A percentile compares a stretch with the other conserved stretches of the same genome.
Evolutionary conservation across 352 stramenopile species (phyloP).

Genomic region (Halophytophthora batemanensis): DNA sequence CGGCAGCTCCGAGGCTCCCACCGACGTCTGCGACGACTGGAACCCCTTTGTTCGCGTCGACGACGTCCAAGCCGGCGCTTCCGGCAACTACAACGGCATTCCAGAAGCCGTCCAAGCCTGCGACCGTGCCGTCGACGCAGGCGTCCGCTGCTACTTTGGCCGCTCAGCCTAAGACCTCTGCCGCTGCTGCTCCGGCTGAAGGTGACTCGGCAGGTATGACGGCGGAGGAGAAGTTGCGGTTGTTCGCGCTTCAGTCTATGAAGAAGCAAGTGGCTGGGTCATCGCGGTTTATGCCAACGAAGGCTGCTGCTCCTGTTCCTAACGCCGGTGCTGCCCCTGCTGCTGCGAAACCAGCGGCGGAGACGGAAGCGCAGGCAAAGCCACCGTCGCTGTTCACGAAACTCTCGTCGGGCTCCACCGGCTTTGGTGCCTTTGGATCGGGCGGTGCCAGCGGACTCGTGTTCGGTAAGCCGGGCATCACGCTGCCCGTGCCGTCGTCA

Average conservation of each 20-base stretch:
- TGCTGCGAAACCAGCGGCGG: conserved; percentile 18
- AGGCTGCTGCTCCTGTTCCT: conserved; percentile 10
- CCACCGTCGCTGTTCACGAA: conserved; percentile 20
- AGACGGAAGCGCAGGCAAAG: conserved; percentile 17
- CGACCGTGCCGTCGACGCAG: conserved; percentile 6
- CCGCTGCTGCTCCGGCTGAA: conserved; percentile 7
- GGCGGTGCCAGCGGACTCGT: conserved; percentile 54
- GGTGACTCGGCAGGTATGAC: conserved; percentile 23
- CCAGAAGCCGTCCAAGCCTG: no score
- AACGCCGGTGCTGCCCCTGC: conserved; percentile 8
- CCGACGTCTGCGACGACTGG: conserved; percentile 16
- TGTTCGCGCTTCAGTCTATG: conserved; percentile 65
- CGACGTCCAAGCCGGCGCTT: no score
- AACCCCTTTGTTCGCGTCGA: conserved; percentile 18
- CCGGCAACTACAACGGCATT: no score
- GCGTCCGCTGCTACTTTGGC: conserved; percentile 5
- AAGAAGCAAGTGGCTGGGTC: conserved; percentile 51
- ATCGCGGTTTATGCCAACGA: conserved; percentile 26
- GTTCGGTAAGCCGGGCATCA: conserved; percentile 77
- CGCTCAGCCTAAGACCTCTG: conserved; percentile 8
- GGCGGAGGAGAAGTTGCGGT: conserved; percentile 58
- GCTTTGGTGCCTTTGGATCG: conserved; percentile 48
- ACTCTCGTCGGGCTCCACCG: conserved; percentile 19
- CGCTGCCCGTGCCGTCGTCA: conserved; percentile 58
- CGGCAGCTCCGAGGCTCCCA: no score